Evolutionary conservation across 345 rosid species (phyloP).

Genomic region (Citropsis articulata): DNA sequence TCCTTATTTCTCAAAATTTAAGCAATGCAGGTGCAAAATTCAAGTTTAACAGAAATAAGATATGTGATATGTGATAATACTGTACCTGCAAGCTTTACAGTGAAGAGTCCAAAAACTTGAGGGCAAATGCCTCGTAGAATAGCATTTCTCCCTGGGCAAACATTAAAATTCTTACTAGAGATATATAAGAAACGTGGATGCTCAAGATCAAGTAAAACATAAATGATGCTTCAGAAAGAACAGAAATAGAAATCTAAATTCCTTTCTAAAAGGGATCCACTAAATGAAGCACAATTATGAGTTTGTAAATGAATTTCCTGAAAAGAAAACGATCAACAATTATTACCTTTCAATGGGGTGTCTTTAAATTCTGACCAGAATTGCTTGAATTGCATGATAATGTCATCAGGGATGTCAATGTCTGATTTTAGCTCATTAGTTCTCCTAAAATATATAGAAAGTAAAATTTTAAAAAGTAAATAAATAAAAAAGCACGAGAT

Average conservation of each 20-base stretch:
- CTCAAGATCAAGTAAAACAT: background rate
- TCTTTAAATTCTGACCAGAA: constrained; percentile 80
- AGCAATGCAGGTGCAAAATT: background rate
- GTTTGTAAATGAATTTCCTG: background rate
- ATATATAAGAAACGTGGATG: background rate
- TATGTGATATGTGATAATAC: background rate
- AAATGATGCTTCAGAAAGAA: background rate
- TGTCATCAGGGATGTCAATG: constrained; percentile 59
- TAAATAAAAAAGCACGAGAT: background rate
- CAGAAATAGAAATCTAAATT: background rate
- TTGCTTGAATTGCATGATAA: constrained; percentile 60
- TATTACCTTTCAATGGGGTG: constrained; percentile 70
- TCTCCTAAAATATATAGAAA: constrained; percentile 47
- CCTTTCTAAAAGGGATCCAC: background rate
- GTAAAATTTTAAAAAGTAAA: background rate
- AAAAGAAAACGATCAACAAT: background rate
- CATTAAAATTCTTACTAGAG: background rate
- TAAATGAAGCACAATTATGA: background rate
- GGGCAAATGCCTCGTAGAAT: constrained; percentile 88
- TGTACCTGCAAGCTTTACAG: constrained; percentile 95
- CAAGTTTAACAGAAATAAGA: constrained; percentile 11
- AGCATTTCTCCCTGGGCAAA: constrained; percentile 71
- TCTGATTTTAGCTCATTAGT: constrained; percentile 82
- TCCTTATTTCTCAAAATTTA: background rate
- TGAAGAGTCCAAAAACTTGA: constrained; percentile 95